A percentile compares a stretch with the other conserved stretches of the same genome.
Evolutionary conservation across 108 stramenopile genomes (phyloP).

Genomic region (Schizochytrium sp.): DNA sequence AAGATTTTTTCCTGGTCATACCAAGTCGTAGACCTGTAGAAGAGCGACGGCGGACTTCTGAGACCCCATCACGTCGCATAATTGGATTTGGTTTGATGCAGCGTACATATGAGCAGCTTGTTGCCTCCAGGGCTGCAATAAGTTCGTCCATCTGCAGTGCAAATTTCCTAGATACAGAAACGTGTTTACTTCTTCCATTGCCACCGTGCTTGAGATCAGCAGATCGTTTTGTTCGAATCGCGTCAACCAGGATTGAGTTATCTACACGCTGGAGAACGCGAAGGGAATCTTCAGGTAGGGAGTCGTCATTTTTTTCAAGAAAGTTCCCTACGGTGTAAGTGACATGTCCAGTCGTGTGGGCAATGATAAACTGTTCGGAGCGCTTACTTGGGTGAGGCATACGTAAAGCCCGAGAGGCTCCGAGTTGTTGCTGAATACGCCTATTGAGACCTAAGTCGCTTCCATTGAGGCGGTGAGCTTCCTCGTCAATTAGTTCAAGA

Average conservation of each 20-base stretch:
- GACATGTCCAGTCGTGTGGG: slow-evolving; percentile 79
- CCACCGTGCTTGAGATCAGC: background rate
- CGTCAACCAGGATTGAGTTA: slow-evolving; percentile 1
- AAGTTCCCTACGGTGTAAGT: slow-evolving; percentile 74
- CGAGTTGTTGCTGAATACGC: slow-evolving; percentile 31
- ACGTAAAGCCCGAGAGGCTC: background rate
- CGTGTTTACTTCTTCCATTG: background rate
- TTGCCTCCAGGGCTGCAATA: slow-evolving; percentile 63
- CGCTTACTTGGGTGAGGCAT: slow-evolving; percentile 62
- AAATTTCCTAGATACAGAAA: slow-evolving; percentile 70
- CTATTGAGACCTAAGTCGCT: slow-evolving; percentile 13
- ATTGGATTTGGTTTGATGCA: slow-evolving; percentile 74
- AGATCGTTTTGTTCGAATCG: background rate
- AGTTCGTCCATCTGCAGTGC: slow-evolving; percentile 69
- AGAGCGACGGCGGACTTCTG: background rate
- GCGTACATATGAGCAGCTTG: slow-evolving; percentile 73
- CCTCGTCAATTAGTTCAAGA: slow-evolving; percentile 43
- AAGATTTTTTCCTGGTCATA: no score
- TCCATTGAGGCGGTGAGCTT: slow-evolving; percentile 19
- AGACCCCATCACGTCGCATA: slow-evolving; percentile 23
- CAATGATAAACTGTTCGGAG: slow-evolving; percentile 68
- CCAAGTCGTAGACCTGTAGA: background rate
- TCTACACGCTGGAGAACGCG: background rate
- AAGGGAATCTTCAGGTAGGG: slow-evolving; percentile 60
- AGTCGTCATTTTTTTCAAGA: slow-evolving; percentile 79